Percentiles rank a stretch among this genome's conserved stretches.
These are phyloP conservation scores for Linum trigynum DNA, from an alignment of 345 rosid species.

Conservation along the genomic window DNA sequence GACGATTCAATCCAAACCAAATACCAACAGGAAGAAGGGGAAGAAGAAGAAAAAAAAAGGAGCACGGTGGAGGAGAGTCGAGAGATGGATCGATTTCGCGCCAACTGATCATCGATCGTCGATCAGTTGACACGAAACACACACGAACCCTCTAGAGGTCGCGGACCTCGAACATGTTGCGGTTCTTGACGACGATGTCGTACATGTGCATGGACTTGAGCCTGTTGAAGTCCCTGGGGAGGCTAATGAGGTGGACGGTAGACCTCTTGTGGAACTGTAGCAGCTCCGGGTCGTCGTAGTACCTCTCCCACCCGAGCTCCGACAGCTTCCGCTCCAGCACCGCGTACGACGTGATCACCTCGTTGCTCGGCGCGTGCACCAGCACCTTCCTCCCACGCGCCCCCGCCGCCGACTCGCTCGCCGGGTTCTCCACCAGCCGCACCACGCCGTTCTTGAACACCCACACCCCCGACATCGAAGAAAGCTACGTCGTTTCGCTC, in stretches of 20 bases:
- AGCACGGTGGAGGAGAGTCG: no score
- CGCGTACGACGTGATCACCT: slow-evolving; percentile 52
- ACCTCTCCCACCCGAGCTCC: slow-evolving; percentile 80
- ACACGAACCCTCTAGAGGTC: slow-evolving; percentile 24
- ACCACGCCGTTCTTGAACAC: slow-evolving; percentile 63
- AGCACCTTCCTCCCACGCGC: slow-evolving; percentile 29
- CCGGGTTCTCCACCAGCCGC: slow-evolving; percentile 55
- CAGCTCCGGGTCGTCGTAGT: slow-evolving; percentile 51
- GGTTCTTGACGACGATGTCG: slow-evolving; percentile 75
- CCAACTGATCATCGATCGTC: no score
- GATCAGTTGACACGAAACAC: no score
- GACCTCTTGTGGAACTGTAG: slow-evolving; percentile 68
- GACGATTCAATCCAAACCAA: no score
- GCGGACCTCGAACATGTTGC: slow-evolving; percentile 56
- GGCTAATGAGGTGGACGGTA: slow-evolving; percentile 58
- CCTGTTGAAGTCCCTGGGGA: slow-evolving; percentile 58
- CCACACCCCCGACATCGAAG: slow-evolving; percentile 76
- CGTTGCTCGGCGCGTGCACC: slow-evolving; percentile 48
- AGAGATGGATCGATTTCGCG: no score
- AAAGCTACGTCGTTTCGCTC: no score
- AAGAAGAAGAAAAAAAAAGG: no score
- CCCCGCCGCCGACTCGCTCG: slow-evolving; percentile 29
- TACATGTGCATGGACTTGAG: slow-evolving; percentile 74
- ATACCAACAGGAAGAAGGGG: no score
- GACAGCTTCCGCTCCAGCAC: slow-evolving; percentile 44